phyloP scores from a whole-genome alignment of 768 basidiomycete species.

The Melanogaster broomeanus region DNA sequence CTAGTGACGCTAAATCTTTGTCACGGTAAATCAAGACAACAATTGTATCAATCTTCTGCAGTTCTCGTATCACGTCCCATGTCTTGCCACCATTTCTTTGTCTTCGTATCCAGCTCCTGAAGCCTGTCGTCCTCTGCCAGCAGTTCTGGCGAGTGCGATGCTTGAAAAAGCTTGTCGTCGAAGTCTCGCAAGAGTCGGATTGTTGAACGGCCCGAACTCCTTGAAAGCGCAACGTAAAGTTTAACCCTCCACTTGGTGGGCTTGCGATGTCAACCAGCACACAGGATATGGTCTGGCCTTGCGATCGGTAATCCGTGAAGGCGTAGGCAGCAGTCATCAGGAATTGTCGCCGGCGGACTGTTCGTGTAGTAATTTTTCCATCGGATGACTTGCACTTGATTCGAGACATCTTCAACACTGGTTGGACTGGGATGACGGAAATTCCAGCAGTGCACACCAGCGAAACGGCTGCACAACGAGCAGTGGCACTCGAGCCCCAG shows the following conservation, averaged over 20 bases:
- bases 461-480: no score
- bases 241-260: constrained; percentile 34
- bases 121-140: constrained; percentile 6
- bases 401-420: no score
- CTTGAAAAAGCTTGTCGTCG: constrained; percentile 21
- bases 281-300: constrained; percentile 42
- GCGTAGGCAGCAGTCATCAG: constrained; percentile 41
- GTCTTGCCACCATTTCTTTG: constrained; percentile 4
- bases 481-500: no score
- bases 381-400: neutral
- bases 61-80: neutral
- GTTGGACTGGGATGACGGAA: constrained; percentile 9
- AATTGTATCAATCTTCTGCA: neutral
- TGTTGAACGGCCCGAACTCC: constrained; percentile 27
- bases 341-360: constrained; percentile 20
- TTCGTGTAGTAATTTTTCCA: constrained; percentile 10
- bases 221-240: constrained; percentile 42
- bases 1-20: neutral
- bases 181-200: constrained; percentile 34
- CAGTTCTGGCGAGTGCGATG: constrained; percentile 4
- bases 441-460: no score
- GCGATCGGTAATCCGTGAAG: constrained; percentile 43
- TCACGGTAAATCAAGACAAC: neutral
- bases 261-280: constrained; percentile 40
- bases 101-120: constrained; percentile 2